Percentiles rank a stretch among this genome's conserved stretches.
Evolutionary conservation across 495 filamentous ascomycete species (phyloP).

Genomic region (Podospora pseudocomata): DNA sequence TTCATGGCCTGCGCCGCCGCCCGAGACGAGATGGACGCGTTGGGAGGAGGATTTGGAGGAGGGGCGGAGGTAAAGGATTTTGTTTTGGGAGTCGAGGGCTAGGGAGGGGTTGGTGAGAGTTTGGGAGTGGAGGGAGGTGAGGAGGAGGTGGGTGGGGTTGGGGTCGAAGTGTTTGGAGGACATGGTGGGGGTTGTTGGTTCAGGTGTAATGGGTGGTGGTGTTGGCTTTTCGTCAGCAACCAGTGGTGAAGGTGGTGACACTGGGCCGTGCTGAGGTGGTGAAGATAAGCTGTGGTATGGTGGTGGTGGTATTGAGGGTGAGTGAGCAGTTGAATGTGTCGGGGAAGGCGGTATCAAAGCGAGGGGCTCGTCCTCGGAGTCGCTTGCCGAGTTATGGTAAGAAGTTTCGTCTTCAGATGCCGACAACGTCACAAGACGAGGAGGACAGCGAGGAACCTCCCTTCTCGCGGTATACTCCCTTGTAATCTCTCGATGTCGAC

Average conservation of each 20-base stretch:
- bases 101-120: slow-evolving; percentile 84
- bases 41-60: slow-evolving; percentile 7
- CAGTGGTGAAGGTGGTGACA: not conserved
- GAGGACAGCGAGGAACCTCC: not conserved
- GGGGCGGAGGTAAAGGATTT: slow-evolving; percentile 79
- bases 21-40: slow-evolving; percentile 79
- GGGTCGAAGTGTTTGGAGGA: slow-evolving; percentile 88
- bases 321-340: not conserved
- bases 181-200: slow-evolving; percentile 32
- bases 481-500: not conserved
- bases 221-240: not conserved
- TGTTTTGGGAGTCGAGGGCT: slow-evolving; percentile 74
- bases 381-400: not conserved
- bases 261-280: not conserved
- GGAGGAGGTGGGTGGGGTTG: slow-evolving; percentile 76
- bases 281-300: not conserved
- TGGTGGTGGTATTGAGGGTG: not conserved
- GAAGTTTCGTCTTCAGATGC: not conserved
- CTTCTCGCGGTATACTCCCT: not conserved
- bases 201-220: not conserved
- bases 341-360: not conserved
- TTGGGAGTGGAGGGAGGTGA: slow-evolving; percentile 68
- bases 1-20: slow-evolving; percentile 91
- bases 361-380: not conserved
- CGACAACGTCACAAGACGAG: not conserved